Evolutionary conservation across 768 basidiomycete genomes (phyloP).

Genomic region (Lenzites betulinus): DNA sequence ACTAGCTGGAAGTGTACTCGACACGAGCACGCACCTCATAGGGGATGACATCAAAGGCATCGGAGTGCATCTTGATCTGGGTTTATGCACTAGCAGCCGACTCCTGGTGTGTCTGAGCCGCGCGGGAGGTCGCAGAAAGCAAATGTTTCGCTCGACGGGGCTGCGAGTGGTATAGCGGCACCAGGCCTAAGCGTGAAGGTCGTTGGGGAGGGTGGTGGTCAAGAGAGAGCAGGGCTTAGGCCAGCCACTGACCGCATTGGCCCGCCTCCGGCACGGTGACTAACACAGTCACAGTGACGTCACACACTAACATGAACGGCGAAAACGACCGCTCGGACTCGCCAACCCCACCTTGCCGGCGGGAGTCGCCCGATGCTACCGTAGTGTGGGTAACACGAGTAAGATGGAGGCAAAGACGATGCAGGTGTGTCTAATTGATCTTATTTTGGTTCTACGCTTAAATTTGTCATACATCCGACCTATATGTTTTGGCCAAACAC

Average conservation of each 20-base stretch:
- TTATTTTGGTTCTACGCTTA: neutral
- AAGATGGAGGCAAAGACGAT: too few species aligned
- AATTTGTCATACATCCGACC: too few species aligned
- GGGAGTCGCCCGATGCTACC: too few species aligned
- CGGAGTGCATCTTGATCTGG: slow-evolving; percentile 43
- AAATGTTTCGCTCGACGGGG: too few species aligned
- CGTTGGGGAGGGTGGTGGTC: slow-evolving; percentile 13
- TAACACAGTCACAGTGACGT: neutral
- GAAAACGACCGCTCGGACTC: too few species aligned
- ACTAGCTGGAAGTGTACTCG: slow-evolving; percentile 3
- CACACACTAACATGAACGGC: neutral
- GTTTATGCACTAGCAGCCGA: neutral
- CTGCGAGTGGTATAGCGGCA: slow-evolving; percentile 7
- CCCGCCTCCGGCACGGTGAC: slow-evolving; percentile 8
- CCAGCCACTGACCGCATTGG: slow-evolving; percentile 17
- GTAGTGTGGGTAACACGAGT: too few species aligned
- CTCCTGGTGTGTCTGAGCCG: neutral
- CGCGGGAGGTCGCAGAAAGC: neutral
- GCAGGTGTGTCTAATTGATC: too few species aligned
- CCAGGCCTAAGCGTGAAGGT: slow-evolving; percentile 14
- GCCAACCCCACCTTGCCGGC: too few species aligned
- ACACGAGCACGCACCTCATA: slow-evolving; percentile 58
- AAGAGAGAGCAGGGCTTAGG: slow-evolving; percentile 2
- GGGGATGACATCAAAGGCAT: slow-evolving; percentile 87
- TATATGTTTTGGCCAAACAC: too few species aligned